Conservation (phyloP, 177 flowering plant species). For the Tripterygium wilfordii region DNA sequence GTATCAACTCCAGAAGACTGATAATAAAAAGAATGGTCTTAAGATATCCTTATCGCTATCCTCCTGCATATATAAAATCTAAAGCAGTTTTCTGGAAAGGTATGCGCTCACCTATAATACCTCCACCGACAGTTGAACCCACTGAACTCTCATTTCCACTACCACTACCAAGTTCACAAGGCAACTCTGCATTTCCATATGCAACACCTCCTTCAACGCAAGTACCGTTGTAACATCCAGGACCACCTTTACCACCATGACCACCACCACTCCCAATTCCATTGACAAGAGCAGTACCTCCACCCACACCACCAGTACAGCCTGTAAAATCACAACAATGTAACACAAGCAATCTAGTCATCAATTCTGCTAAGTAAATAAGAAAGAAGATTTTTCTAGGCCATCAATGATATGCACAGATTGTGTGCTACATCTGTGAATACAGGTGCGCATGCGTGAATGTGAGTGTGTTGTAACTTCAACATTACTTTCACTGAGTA, state of each 20-base stretch:
- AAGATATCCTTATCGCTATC: not conserved
- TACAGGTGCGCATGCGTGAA: too few species aligned
- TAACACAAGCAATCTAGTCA: not conserved
- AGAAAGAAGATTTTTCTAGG: too few species aligned
- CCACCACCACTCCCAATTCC: constrained; percentile 95
- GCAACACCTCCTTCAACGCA: constrained; percentile 65
- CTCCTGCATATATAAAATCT: not conserved
- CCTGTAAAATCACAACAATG: constrained; percentile 40
- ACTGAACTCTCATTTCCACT: constrained; percentile 69
- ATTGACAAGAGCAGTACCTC: constrained; percentile 54
- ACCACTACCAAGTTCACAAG: constrained; percentile 99
- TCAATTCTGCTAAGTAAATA: not conserved
- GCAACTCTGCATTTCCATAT: constrained; percentile 82
- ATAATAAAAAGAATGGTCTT: too few species aligned
- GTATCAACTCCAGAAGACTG: too few species aligned
- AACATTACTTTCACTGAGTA: too few species aligned
- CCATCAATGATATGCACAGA: too few species aligned
- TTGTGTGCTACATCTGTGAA: too few species aligned
- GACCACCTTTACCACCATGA: constrained; percentile 97
- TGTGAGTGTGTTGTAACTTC: too few species aligned
- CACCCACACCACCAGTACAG: constrained; percentile 85
- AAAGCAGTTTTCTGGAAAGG: not conserved
- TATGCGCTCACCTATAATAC: constrained; percentile 70
- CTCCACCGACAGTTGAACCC: constrained; percentile 84
- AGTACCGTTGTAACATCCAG: constrained; percentile 59